phyloP scores from a whole-genome alignment of 768 basidiomycete species.

The Termitomyces sp. region DNA sequence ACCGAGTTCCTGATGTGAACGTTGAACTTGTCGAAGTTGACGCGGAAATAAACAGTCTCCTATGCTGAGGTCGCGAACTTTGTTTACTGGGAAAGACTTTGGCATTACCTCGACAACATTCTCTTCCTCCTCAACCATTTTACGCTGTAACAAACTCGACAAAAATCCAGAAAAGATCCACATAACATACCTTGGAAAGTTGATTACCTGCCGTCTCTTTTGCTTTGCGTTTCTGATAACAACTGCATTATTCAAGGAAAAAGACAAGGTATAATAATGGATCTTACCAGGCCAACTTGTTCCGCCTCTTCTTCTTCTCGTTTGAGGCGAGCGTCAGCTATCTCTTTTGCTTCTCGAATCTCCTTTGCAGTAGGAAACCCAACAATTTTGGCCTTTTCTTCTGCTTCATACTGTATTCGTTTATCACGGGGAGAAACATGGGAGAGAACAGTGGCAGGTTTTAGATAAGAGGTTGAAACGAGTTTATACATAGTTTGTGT shows the following conservation, averaged over 20 bases:
- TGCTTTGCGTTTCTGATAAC: constrained; percentile 56
- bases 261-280: not conserved
- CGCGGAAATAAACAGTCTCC: constrained; percentile 73
- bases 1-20: constrained; percentile 86
- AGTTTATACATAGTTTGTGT: constrained; percentile 63
- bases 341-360: constrained; percentile 64
- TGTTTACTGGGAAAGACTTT: not conserved
- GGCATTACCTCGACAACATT: constrained; percentile 63
- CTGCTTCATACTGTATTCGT: constrained; percentile 72
- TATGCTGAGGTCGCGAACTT: constrained; percentile 23
- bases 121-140: constrained; percentile 49
- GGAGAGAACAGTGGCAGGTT: constrained; percentile 71
- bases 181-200: constrained; percentile 44
- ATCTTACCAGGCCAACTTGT: constrained; percentile 64
- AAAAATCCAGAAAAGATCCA: not conserved
- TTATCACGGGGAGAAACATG: constrained; percentile 81
- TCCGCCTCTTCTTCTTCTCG: constrained; percentile 73
- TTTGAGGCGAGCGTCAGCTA: constrained; percentile 56
- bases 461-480: constrained; percentile 69
- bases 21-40: constrained; percentile 88
- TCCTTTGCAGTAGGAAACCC: constrained; percentile 83
- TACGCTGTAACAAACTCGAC: constrained; percentile 22
- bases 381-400: constrained; percentile 67
- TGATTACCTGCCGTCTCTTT: constrained; percentile 44
- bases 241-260: constrained; percentile 18